Conservation (phyloP, 2,329 filamentous ascomycete genomes). For the Colletotrichum sojae region DNA sequence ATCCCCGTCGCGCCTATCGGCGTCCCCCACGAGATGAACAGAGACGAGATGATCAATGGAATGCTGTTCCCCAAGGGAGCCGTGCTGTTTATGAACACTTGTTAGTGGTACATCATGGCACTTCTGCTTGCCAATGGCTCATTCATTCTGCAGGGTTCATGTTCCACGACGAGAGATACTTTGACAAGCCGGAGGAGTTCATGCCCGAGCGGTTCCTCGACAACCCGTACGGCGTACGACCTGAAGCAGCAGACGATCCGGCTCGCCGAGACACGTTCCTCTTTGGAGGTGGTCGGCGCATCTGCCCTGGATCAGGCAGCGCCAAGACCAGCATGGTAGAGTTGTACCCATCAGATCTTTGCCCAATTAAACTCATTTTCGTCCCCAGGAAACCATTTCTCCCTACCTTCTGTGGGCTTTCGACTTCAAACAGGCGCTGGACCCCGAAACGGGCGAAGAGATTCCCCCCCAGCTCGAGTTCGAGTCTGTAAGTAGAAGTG, state of each 20-base stretch:
- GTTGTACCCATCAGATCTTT: background rate
- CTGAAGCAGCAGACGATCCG: background rate
- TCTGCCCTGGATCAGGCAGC: constrained; percentile 2
- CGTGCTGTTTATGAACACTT: background rate
- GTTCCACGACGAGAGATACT: background rate
- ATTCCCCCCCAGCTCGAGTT: background rate
- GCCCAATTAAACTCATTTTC: background rate
- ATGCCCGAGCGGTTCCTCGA: background rate
- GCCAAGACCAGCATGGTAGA: background rate
- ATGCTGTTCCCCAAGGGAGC: background rate
- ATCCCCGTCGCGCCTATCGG: background rate
- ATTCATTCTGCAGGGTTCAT: background rate
- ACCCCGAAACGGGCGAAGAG: background rate
- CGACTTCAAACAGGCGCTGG: background rate
- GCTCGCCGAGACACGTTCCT: background rate
- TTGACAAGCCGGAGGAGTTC: background rate
- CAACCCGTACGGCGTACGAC: background rate
- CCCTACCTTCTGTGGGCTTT: background rate
- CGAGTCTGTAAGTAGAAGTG: background rate
- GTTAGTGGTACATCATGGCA: background rate
- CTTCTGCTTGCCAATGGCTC: background rate
- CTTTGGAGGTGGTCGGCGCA: background rate
- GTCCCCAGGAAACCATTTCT: background rate
- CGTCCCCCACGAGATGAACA: constrained; percentile 2
- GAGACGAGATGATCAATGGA: background rate